A percentile compares a stretch with the other conserved stretches of the same genome.
These are phyloP conservation scores for Simplicillium sp. DNA, from an alignment of 2,329 filamentous ascomycete species.

Conservation along the genomic window DNA sequence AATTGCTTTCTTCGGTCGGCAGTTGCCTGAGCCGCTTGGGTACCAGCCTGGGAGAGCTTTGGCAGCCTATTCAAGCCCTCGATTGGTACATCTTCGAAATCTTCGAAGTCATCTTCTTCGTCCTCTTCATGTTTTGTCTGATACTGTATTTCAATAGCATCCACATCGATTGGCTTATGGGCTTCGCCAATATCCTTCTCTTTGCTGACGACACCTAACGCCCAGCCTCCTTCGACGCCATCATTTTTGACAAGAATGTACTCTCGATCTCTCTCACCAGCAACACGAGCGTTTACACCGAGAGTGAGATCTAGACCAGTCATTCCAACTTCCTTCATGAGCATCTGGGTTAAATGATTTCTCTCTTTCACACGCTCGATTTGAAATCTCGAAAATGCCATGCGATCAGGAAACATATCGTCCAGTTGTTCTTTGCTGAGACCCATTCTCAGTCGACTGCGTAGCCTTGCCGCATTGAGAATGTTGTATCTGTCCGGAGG, in stretches of 20 bases:
- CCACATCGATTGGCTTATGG: constrained; percentile 88
- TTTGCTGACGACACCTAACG: constrained; percentile 82
- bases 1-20: constrained; percentile 17
- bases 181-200: constrained; percentile 70
- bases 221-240: constrained; percentile 91
- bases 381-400: constrained; percentile 95
- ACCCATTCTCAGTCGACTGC: constrained; percentile 88
- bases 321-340: constrained; percentile 95
- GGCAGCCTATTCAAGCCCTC: constrained; percentile 81
- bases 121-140: constrained; percentile 49
- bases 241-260: constrained; percentile 96
- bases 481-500: constrained; percentile 94
- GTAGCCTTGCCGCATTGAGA: constrained; percentile 80
- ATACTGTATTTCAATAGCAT: constrained; percentile 51
- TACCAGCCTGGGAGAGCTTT: constrained; percentile 30
- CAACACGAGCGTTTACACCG: constrained; percentile 56
- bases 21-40: constrained; percentile 16
- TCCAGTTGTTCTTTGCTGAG: constrained; percentile 94
- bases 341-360: constrained; percentile 85
- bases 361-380: constrained; percentile 89
- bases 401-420: constrained; percentile 91
- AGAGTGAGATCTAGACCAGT: constrained; percentile 64
- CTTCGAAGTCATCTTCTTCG: constrained; percentile 58
- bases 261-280: constrained; percentile 80
- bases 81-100: constrained; percentile 89